phyloP scores from a whole-genome alignment of 176 grass and related monocot genomes.

The Tillandsia leiboldiana region DNA sequence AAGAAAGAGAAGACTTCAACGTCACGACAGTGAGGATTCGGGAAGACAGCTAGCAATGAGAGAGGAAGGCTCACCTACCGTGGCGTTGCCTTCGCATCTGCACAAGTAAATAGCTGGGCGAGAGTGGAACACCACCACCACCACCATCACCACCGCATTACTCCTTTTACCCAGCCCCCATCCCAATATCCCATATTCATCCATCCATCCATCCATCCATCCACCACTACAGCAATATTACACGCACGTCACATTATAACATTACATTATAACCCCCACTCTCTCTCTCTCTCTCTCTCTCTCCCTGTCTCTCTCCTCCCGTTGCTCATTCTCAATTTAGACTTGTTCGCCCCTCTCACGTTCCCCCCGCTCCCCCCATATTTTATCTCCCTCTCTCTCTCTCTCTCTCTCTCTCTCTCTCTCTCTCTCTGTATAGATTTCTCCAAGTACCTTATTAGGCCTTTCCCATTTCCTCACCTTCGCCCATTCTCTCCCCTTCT shows the following conservation, averaged over 20 bases:
- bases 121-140: no score
- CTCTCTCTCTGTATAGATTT: no score
- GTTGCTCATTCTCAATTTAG: constrained; percentile 19
- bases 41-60: constrained; percentile 79
- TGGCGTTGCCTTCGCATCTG: constrained; percentile 5
- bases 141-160: no score
- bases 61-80: constrained; percentile 55
- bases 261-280: not conserved
- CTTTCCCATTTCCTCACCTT: no score
- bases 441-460: no score
- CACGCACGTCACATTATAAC: no score
- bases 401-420: no score
- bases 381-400: no score
- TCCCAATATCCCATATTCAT: not conserved
- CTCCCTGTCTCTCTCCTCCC: constrained; percentile 21
- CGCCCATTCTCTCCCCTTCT: no score
- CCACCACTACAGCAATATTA: not conserved
- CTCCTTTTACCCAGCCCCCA: no score
- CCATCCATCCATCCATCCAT: not conserved
- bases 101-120: no score
- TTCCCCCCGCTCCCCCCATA: not conserved
- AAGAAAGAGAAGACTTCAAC: constrained; percentile 46
- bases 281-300: constrained; percentile 9
- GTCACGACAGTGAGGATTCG: constrained; percentile 57
- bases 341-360: not conserved